Base-by-base conservation (phyloP, 495 filamentous ascomycete genomes). In the Aspergillus cavernicola region DNA sequence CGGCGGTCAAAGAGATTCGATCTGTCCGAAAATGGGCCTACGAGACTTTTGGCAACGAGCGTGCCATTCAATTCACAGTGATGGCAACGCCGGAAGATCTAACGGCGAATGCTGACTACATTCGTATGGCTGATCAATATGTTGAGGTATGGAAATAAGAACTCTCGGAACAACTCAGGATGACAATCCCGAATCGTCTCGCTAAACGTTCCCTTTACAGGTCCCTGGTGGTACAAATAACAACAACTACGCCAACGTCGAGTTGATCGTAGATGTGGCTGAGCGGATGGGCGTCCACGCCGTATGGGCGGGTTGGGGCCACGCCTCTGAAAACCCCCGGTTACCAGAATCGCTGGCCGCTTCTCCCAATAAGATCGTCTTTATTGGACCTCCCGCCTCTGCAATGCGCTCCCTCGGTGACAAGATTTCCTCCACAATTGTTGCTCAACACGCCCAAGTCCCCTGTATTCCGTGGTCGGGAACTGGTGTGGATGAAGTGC, bases 81-180 rank as follows among this genome's bases (percentile, higher is more conserved):
- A 99, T 99, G 93, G 93, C 93, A 57, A 99, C 93, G 37, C 93
- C 93, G n/a, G 93, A 99, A 73, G 93, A 99, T 87, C 73, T 99
- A 60, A 81, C 84, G 65, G 93, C 92, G 55, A 99, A 99, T 70
- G 95, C 93, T 44, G 93, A 99, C 74, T 99, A 99, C 70, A 99
- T 99, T 67, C 83, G 93, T 59, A 96, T 99, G 95, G 93, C 93
- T 2, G 93, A 99, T 69, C 89, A 96, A 80, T 99, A 99, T 67
- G 93, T 97, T 55, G 93, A 99, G 76, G 90, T 95, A 62, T 31
- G 75, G 20, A 43, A 33, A 37, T n/a, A 23, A 6, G 19, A 13
- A 23, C 13, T 26, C 22, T 23, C 11, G 29, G 19, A 15, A 24
- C n/a, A n/a, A n/a, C n/a, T n/a, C n/a, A n/a, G n/a, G n/a, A n/a